Evolutionary conservation across 768 basidiomycete genomes (phyloP), one percentile per base, ranked within the genome.

Genomic region (Gymnopilus dilepis): DNA sequence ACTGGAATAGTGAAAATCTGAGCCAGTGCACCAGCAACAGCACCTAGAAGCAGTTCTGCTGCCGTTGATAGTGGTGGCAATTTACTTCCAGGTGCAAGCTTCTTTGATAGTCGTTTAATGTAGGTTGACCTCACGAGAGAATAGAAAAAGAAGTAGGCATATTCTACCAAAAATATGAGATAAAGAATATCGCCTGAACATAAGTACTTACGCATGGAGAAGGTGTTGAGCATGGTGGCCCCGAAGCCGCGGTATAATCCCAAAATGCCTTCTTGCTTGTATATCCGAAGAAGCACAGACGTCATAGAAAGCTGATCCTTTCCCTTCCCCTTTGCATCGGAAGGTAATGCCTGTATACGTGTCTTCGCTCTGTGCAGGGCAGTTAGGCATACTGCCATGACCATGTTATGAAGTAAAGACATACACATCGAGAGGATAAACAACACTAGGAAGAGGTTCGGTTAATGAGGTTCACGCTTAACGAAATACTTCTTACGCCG

Each of bases 61-160:
- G 82, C 86, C 8, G 90, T 94, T 5, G 88, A 92, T 5, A 94
- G 77, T 3, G 84, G 75, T 17, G 85, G 86, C 0, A 84, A 63
- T 66, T 86, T 88, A 28, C 86, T 80, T 4, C 90, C 88, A 1
- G 84, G 69, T 0, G 89, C 85, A 1, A 86, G 80, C 57, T 81
- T 85, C 19, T 81, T 77, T 11, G 83, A 76, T 50, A 94, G 76
- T 17, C 92, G 85, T 69, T 86, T 89, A 67, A 91, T 85, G 76
- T 95, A 95, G 4, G 91, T 83, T 21, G 83, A 86, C 65, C 97
- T 86, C 24, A 99, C 91, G 74, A 95, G 82, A 21, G 95, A 92
- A 74, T 99, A 98, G 80, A 97, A 99, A 84, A 97, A 99, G 83
- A 99, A 99, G 79, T 99, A 99, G 24, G 97, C 97, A 72, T 96